Conservation (phyloP, 805 yeast species). For the Lachancea waltii region DNA sequence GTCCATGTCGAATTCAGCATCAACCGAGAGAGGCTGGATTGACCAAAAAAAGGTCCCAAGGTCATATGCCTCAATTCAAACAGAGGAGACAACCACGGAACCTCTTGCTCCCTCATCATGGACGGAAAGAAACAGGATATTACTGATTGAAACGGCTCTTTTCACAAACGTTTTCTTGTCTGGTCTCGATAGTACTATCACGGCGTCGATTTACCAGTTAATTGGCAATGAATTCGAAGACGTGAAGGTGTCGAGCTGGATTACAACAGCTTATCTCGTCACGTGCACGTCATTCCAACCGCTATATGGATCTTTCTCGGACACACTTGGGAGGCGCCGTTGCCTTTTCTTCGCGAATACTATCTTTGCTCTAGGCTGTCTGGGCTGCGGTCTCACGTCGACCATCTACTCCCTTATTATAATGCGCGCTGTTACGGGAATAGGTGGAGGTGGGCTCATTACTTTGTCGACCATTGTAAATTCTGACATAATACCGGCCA, state of each 20-base stretch:
- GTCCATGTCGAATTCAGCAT: too few relatives aligned
- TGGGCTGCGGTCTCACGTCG: conserved; percentile 37
- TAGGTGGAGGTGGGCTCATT: conserved; percentile 52
- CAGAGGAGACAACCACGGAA: too few relatives aligned
- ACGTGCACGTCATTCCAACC: conserved; percentile 74
- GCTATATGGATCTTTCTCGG: conserved; percentile 62
- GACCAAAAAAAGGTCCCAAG: too few relatives aligned
- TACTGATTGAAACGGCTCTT: conserved; percentile 30
- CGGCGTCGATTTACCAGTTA: conserved; percentile 49
- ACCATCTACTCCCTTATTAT: conserved; percentile 41
- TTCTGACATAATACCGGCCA: conserved; percentile 49
- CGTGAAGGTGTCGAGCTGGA: conserved; percentile 53
- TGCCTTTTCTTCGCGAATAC: conserved; percentile 40
- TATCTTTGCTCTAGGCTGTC: conserved; percentile 41
- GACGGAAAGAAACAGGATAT: conserved; percentile 1
- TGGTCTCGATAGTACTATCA: conserved; percentile 54
- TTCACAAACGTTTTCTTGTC: conserved; percentile 46
- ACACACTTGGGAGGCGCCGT: conserved; percentile 50
- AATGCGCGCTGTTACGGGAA: conserved; percentile 51
- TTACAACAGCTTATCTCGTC: conserved; percentile 62
- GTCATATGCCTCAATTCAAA: too few relatives aligned
- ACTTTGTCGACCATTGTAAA: conserved; percentile 47
- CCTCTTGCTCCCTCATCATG: too few relatives aligned
- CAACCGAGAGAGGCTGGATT: too few relatives aligned
- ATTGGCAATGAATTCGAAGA: conserved; percentile 56